Evolutionary conservation across 1,139 yeast genomes (phyloP), one percentile per base, ranked within the genome.

Genomic region (Yamadazyma kanchanaburiensis): DNA sequence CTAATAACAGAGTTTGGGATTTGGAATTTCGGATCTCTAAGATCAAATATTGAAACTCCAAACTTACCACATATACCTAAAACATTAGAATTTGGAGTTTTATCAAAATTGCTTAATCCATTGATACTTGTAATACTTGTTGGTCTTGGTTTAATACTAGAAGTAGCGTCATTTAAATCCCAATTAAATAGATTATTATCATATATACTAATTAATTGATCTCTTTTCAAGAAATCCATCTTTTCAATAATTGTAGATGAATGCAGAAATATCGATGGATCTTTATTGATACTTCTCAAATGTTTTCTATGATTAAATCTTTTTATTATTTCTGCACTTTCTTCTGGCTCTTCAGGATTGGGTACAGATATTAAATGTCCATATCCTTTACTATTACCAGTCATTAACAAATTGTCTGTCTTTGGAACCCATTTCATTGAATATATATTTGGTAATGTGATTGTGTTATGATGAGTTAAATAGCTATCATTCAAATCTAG

Each of bases 271-370:
- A 42, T 38, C 5, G 51, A 37, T 5, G 47, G 42, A 26, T 45
- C 48, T 29, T 54, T 51, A 18, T 49, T 44, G 20, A 55, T 45
- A 9, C 48, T 41, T 30, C 53, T 58, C 21, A 80, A 49, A 45
- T 81, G 86, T 41, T 78, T 77, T 30, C 72, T 59, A 55, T 85
- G 95, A 53, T 83, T 82, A 56, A 80, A 84, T 26, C 91, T 62
- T 51, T 80, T 80, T 40, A 81, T 60, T 12, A 85, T 80, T 49
- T 79, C 87, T 0, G 94, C 94, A 19, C 76, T 70, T 24, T 64
- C 55, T 1, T 53, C 70, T n/a, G 71, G 53, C 32, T 69, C 74
- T 6, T 26, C 24, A 2, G 23, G 3, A 6, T 27, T 32, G 1
- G 94, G 94, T n/a, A 84, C 60, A 11, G 80, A 63, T 3, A 82